Evolutionary conservation across 179 eudicot genomes (phyloP).

Genomic region (Monotropa hypopitys): DNA sequence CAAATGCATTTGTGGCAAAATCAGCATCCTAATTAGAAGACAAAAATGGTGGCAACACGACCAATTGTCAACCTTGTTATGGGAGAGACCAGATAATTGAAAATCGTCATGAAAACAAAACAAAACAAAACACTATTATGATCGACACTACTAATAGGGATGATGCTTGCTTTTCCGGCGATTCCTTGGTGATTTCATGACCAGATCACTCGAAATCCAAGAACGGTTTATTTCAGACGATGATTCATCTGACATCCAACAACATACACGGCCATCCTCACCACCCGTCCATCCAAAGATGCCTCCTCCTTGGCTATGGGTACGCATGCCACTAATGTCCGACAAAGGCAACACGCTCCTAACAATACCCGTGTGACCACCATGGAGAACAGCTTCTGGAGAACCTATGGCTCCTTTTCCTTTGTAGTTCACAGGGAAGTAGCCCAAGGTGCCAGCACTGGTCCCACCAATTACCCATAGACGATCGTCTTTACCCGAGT

Average conservation of each 20-base stretch:
- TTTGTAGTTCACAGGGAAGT: slow-evolving; percentile 56
- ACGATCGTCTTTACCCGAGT: slow-evolving; percentile 43
- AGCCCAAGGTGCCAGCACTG: slow-evolving; percentile 64
- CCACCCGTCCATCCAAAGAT: slow-evolving; percentile 95
- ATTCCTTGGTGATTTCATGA: slow-evolving; percentile 32
- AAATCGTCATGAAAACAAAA: not conserved
- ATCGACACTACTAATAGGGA: slow-evolving; percentile 32
- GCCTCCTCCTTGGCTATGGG: slow-evolving; percentile 34
- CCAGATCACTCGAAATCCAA: slow-evolving; percentile 61
- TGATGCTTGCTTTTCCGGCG: slow-evolving; percentile 53
- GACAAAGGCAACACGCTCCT: slow-evolving; percentile 61
- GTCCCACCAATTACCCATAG: slow-evolving; percentile 90
- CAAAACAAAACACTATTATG: not conserved
- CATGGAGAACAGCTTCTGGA: slow-evolving; percentile 79
- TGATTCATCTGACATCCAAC: slow-evolving; percentile 72
- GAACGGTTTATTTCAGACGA: slow-evolving; percentile 38
- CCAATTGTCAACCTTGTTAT: no score
- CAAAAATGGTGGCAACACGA: no score
- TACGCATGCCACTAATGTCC: slow-evolving; percentile 11
- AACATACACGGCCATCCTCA: slow-evolving; percentile 92
- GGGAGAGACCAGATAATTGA: not conserved
- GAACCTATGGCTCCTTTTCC: slow-evolving; percentile 31
- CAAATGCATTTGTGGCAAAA: no score
- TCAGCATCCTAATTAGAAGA: no score
- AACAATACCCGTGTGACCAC: slow-evolving; percentile 71